Percentiles rank a stretch among this genome's conserved stretches.
These are phyloP conservation scores for Aspergillus neoniger DNA, from an alignment of 2,329 filamentous ascomycete genomes.

Conservation along the genomic window DNA sequence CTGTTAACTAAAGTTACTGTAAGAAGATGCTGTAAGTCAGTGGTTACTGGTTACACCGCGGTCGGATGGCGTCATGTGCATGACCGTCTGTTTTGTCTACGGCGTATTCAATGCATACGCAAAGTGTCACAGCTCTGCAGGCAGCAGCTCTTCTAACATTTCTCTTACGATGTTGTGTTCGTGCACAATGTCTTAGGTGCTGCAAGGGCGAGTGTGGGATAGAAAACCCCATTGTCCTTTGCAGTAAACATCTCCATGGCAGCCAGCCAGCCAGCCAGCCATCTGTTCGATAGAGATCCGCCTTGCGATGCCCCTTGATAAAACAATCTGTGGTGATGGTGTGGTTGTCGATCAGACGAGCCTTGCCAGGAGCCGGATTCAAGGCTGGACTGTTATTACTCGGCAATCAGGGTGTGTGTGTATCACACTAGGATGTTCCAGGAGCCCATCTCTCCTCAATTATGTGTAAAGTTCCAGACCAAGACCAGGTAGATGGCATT, in stretches of 20 bases:
- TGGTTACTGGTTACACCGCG: neutral
- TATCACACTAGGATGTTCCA: neutral
- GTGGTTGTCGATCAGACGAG: neutral
- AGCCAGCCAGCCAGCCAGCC: neutral
- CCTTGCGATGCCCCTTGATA: conserved; percentile 3
- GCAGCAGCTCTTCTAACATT: neutral
- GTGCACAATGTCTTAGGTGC: conserved; percentile 1
- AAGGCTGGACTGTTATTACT: neutral
- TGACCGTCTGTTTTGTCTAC: neutral
- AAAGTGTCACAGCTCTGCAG: neutral
- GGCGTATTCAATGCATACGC: neutral
- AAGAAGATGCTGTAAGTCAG: no score
- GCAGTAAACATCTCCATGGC: conserved; percentile 4
- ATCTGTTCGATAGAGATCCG: neutral
- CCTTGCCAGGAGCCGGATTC: neutral
- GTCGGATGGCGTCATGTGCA: neutral
- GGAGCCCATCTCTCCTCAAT: neutral
- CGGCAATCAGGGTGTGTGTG: neutral
- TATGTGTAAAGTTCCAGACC: neutral
- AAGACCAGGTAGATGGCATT: neutral
- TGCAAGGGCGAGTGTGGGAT: neutral
- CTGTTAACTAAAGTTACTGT: no score
- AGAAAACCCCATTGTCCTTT: neutral
- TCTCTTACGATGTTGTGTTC: neutral
- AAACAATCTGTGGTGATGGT: neutral